Evolutionary conservation across 2,329 filamentous ascomycete genomes (phyloP), one percentile per base, ranked within the genome.

Genomic region (Torrubiella hemipterigena): DNA sequence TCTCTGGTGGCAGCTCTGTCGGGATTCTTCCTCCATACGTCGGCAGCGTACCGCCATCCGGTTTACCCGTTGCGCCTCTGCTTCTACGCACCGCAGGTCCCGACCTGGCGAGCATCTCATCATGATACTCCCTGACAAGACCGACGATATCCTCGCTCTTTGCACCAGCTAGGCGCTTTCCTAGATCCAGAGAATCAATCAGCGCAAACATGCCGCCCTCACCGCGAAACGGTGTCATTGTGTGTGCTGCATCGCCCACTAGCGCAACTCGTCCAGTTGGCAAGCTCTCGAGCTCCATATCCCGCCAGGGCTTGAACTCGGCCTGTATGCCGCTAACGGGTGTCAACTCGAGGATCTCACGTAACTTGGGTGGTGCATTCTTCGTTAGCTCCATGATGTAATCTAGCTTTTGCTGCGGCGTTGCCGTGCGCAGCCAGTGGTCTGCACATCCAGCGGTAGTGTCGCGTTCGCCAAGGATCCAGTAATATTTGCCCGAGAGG

Each of bases 151-250:
- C n/a, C n/a, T n/a, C n/a, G n/a, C n/a, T n/a, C n/a, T n/a, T n/a
- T n/a, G n/a, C n/a, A n/a, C n/a, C n/a, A n/a, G n/a, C n/a, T n/a
- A n/a, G n/a, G n/a, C n/a, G 36, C 22, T 47, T 40, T 17, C 45
- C 41, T 3, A 53, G 38, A 23, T 37, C 37, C n/a, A 34, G 16
- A 9, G 32, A 6, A 20, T 34, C 32, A 6, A 26, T 26, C 19
- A 67, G 56, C 4, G 59, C 62, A 29, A 61, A 53, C 25, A 66
- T 59, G n/a, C 56, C 58, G 0, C 58, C 26, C 14, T 30, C 32
- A 16, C 32, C 32, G 12, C 26, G 20, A 22, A 29, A 25, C 32
- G 30, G 29, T 13, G 32, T 34, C 26, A 30, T 30, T n/a, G 32
- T 19, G 10, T 33, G 31, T n/a, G 25, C 27, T n/a, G 31, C 17